These are phyloP conservation scores for Kwoniella mangroviensis DNA, from an alignment of 768 basidiomycete genomes.

Conservation along the genomic window DNA sequence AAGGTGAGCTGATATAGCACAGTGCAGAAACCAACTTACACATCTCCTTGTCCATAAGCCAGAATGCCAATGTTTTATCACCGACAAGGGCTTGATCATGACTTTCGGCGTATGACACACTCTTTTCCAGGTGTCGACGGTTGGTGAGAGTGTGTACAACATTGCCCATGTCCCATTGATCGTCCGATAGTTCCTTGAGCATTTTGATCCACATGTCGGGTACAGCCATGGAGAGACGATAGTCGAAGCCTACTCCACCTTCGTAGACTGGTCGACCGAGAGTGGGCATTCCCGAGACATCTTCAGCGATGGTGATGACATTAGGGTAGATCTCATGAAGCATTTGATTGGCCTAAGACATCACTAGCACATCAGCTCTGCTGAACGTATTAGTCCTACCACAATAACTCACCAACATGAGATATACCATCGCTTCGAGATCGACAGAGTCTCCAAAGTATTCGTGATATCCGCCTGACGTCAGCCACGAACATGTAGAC, in stretches of 20 bases:
- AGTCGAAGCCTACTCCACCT: conserved; percentile 97
- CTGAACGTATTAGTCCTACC: not conserved
- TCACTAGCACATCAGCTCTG: not conserved
- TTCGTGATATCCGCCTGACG: conserved; percentile 78
- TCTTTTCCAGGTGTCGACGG: conserved; percentile 84
- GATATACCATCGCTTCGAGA: conserved; percentile 86
- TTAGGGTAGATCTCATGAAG: conserved; percentile 80
- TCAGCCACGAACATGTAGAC: not conserved
- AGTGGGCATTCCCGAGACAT: conserved; percentile 98
- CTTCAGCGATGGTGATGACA: conserved; percentile 91
- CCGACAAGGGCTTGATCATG: conserved; percentile 98
- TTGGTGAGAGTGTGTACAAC: conserved; percentile 90
- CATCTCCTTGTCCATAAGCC: conserved; percentile 99
- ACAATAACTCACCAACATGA: conserved; percentile 81
- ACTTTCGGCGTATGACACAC: conserved; percentile 90
- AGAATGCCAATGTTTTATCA: conserved; percentile 98
- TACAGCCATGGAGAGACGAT: conserved; percentile 95
- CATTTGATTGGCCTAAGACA: conserved; percentile 81
- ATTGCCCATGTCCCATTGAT: conserved; percentile 83
- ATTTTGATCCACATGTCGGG: conserved; percentile 99
- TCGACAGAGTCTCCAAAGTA: conserved; percentile 90
- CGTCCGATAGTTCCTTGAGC: conserved; percentile 85
- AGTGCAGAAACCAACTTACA: conserved; percentile 65
- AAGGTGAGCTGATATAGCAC: not conserved
- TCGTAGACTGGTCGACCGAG: conserved; percentile 75